A percentile compares a stretch with the other conserved stretches of the same genome.
Evolutionary conservation across 345 rosid genomes (phyloP).

Genomic region (Pistacia atlantica): DNA sequence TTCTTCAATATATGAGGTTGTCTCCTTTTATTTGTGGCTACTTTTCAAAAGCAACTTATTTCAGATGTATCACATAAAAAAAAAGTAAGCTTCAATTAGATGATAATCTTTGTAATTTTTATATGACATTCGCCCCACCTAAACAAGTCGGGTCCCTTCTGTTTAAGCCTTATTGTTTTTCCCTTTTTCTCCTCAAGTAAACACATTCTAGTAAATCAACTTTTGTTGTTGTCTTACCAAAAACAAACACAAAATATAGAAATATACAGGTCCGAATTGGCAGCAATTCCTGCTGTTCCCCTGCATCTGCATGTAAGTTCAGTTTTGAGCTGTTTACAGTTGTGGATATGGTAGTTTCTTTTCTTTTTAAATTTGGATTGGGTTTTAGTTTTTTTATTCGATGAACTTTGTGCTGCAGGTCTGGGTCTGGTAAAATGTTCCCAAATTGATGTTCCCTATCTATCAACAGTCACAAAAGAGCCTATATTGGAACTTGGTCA

Average conservation of each 20-base stretch:
- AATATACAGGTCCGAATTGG: not conserved
- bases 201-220: not conserved
- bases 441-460: slow-evolving; percentile 5
- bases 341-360: not conserved
- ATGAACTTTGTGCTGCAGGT: not conserved
- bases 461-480: not conserved
- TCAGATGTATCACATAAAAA: slow-evolving; percentile 27
- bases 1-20: slow-evolving; percentile 36
- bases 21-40: slow-evolving; percentile 16
- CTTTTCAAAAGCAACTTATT: not conserved
- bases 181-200: too few relatives aligned
- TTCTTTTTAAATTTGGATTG: too few relatives aligned
- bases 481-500: slow-evolving; percentile 3
- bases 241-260: not conserved
- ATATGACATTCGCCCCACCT: slow-evolving; percentile 1
- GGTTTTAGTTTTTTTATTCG: not conserved
- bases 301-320: slow-evolving; percentile 1
- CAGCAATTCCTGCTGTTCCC: not conserved
- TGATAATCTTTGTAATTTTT: slow-evolving; percentile 2
- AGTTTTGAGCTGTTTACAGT: not conserved
- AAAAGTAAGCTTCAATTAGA: slow-evolving; percentile 18
- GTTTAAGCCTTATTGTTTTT: not conserved
- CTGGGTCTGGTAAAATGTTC: not conserved
- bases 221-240: not conserved
- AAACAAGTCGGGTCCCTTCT: not conserved